Conservation (phyloP, 345 rosid genomes). For the Fremontodendron californicum region DNA sequence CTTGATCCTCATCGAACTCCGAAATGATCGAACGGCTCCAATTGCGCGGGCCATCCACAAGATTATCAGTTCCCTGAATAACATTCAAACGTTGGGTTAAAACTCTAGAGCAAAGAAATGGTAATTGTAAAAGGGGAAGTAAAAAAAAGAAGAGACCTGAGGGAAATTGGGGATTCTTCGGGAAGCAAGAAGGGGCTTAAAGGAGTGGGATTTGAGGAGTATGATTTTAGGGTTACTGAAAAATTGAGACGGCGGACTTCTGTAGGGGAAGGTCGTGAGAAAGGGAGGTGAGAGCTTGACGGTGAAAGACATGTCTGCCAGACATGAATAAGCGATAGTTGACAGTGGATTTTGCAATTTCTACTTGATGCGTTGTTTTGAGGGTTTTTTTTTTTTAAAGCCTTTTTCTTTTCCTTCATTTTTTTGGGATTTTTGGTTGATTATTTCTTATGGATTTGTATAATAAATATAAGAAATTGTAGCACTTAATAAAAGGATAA, state of each 20-base stretch:
- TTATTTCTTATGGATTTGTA: no score
- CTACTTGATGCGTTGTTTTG: no score
- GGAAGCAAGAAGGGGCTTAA: slow-evolving; percentile 24
- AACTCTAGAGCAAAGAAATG: not conserved
- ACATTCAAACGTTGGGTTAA: not conserved
- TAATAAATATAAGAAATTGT: no score
- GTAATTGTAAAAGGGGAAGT: no score
- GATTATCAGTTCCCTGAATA: slow-evolving; percentile 31
- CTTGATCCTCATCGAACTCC: slow-evolving; percentile 32
- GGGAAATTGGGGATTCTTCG: slow-evolving; percentile 18
- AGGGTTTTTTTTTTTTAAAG: no score
- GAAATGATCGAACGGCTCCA: slow-evolving; percentile 67
- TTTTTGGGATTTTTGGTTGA: no score
- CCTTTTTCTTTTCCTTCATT: no score
- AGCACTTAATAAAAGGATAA: no score
- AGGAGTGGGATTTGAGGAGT: slow-evolving; percentile 10
- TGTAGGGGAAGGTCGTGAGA: not conserved
- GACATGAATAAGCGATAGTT: not conserved
- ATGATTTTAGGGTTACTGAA: not conserved
- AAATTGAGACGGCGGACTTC: not conserved
- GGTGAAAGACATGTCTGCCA: slow-evolving; percentile 25
- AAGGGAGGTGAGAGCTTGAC: slow-evolving; percentile 20
- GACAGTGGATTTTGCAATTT: no score
- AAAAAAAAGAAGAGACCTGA: slow-evolving; percentile 4
- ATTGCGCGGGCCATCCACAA: slow-evolving; percentile 46